A percentile compares a stretch with the other conserved stretches of the same genome.
phyloP scores from a whole-genome alignment of 2,329 filamentous ascomycete genomes.

The Plenodomus tracheiphilus region DNA sequence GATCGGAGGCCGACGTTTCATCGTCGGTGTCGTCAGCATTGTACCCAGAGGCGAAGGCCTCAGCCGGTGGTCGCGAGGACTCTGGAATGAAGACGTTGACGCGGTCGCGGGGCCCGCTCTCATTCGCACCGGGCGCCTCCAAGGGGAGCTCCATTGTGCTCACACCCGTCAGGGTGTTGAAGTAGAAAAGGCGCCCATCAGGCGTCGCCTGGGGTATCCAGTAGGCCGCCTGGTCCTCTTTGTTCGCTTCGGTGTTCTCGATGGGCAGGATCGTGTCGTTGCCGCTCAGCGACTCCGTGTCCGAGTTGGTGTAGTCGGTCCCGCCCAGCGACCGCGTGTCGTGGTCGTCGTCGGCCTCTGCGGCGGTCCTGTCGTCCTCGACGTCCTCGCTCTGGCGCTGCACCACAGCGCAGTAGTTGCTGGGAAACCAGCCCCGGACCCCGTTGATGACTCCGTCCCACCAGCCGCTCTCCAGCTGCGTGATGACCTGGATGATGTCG shows the following conservation, averaged over 20 bases:
- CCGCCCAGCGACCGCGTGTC: conserved; percentile 52
- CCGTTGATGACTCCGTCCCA: conserved; percentile 99
- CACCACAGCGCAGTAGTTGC: conserved; percentile 95
- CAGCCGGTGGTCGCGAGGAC: conserved; percentile 83
- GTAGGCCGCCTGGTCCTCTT: conserved; percentile 88
- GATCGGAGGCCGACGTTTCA: conserved; percentile 78
- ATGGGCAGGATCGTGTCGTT: conserved; percentile 59
- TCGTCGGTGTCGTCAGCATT: conserved; percentile 89
- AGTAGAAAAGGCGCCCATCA: conserved; percentile 93
- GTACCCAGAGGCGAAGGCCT: conserved; percentile 84
- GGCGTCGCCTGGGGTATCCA: conserved; percentile 98
- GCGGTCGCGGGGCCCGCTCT: conserved; percentile 84
- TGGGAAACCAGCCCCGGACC: conserved; percentile 97
- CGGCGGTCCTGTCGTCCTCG: conserved; percentile 63
- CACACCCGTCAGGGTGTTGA: conserved; percentile 95
- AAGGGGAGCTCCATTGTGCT: conserved; percentile 93
- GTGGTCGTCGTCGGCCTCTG: conserved; percentile 54
- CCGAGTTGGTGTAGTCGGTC: conserved; percentile 46
- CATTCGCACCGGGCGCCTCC: conserved; percentile 81
- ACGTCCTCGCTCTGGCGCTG: conserved; percentile 73
- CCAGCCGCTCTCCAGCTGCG: conserved; percentile 97
- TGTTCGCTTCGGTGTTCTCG: conserved; percentile 63
- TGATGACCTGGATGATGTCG: conserved; percentile 98
- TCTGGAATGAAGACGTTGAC: conserved; percentile 88
- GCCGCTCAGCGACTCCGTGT: conserved; percentile 50